phyloP scores from a whole-genome alignment of 768 basidiomycete genomes.

The Wakefieldia striispora region DNA sequence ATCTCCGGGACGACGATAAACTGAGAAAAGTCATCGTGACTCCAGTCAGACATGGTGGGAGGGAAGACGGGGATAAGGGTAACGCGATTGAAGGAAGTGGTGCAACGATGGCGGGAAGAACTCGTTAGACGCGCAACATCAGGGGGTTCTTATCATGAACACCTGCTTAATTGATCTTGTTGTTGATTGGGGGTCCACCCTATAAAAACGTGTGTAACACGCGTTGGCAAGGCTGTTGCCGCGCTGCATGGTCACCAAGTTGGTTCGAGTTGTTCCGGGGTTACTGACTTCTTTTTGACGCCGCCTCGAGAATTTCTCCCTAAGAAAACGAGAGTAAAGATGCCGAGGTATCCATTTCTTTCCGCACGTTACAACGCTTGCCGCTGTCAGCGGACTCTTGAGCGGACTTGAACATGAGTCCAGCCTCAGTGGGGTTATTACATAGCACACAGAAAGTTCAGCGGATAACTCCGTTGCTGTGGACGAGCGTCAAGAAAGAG shows the following conservation, averaged over 20 bases:
- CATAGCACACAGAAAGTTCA: neutral
- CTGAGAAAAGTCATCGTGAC: slow-evolving; percentile 6
- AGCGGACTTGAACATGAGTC: too few relatives aligned
- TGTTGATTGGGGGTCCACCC: slow-evolving; percentile 36
- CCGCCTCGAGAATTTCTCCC: slow-evolving; percentile 15
- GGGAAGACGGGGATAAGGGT: neutral
- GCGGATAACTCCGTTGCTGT: slow-evolving; percentile 11
- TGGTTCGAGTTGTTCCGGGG: slow-evolving; percentile 21
- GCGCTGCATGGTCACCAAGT: slow-evolving; percentile 16
- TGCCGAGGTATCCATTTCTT: slow-evolving; percentile 7
- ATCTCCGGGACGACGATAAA: slow-evolving; percentile 19
- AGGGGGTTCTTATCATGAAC: slow-evolving; percentile 30
- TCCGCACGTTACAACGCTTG: neutral
- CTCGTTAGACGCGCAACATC: slow-evolving; percentile 12
- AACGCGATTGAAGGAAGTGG: neutral
- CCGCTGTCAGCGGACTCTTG: slow-evolving; percentile 20
- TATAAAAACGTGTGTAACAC: slow-evolving; percentile 36
- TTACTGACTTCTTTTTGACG: slow-evolving; percentile 19
- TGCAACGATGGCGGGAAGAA: slow-evolving; percentile 2
- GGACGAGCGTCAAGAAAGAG: neutral
- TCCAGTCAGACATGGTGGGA: slow-evolving; percentile 8
- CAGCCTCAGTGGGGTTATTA: neutral
- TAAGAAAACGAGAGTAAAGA: slow-evolving; percentile 1
- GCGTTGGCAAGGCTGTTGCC: slow-evolving; percentile 33
- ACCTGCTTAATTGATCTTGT: slow-evolving; percentile 23